Conservation (phyloP, 1,139 yeast species). For the Yamadazyma mexicana region DNA sequence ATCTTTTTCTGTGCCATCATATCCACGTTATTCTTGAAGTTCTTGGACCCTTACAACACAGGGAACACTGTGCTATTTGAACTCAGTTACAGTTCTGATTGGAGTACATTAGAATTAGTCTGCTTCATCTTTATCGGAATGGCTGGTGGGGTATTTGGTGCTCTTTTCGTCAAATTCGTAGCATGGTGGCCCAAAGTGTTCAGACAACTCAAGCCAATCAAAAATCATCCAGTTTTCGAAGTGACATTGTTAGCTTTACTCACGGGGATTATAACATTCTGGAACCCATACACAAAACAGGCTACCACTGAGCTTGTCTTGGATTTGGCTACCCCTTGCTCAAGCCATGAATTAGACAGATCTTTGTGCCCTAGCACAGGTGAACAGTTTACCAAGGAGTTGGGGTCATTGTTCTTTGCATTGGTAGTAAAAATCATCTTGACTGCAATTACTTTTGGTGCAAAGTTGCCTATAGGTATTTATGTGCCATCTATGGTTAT, state of each 20-base stretch:
- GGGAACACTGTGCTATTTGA: slow-evolving; percentile 63
- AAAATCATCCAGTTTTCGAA: slow-evolving; percentile 46
- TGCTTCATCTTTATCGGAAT: slow-evolving; percentile 53
- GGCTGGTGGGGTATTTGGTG: slow-evolving; percentile 62
- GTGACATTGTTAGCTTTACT: slow-evolving; percentile 47
- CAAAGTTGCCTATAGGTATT: slow-evolving; percentile 65
- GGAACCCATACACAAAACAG: slow-evolving; percentile 54
- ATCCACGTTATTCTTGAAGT: slow-evolving; percentile 55
- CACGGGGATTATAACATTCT: slow-evolving; percentile 52
- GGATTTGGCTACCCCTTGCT: slow-evolving; percentile 56
- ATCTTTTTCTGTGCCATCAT: slow-evolving; percentile 62
- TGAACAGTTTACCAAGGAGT: slow-evolving; percentile 30
- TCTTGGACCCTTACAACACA: slow-evolving; percentile 63
- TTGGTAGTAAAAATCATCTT: slow-evolving; percentile 46
- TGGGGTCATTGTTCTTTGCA: slow-evolving; percentile 41
- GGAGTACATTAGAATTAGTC: slow-evolving; percentile 52
- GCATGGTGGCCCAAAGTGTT: slow-evolving; percentile 51
- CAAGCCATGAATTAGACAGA: slow-evolving; percentile 21
- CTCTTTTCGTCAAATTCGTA: slow-evolving; percentile 50
- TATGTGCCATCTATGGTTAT: slow-evolving; percentile 71
- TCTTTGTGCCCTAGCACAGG: slow-evolving; percentile 43
- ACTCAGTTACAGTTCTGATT: slow-evolving; percentile 53
- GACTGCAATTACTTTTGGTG: slow-evolving; percentile 58
- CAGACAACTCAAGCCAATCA: slow-evolving; percentile 32
- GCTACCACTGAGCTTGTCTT: slow-evolving; percentile 55